Conservation (phyloP, 2,329 filamentous ascomycete species). For the Claviceps pazoutovae region DNA sequence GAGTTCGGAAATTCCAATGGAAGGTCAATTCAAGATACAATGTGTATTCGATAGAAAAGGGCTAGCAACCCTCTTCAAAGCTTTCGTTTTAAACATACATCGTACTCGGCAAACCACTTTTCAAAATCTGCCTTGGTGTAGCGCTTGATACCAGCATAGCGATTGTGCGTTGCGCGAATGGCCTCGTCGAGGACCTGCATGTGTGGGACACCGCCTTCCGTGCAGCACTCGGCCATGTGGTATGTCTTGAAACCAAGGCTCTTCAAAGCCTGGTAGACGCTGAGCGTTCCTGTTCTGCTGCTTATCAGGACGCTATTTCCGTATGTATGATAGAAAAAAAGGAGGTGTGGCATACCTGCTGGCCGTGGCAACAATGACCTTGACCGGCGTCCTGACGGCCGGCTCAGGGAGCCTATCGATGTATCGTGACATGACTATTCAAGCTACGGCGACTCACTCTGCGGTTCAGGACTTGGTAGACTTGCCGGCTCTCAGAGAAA, state of each 20-base stretch:
- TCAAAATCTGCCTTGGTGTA: conserved; percentile 19
- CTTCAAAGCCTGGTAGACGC: conserved; percentile 17
- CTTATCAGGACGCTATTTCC: background rate
- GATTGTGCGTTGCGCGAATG: conserved; percentile 15
- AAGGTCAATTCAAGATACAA: no score
- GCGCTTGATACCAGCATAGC: conserved; percentile 1
- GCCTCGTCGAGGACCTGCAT: conserved; percentile 17
- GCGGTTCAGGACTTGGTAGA: background rate
- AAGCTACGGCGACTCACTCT: background rate
- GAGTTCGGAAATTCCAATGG: no score
- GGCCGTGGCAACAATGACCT: conserved; percentile 23
- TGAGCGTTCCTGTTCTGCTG: conserved; percentile 16
- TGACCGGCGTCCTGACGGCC: conserved; percentile 16
- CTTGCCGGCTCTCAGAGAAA: no score
- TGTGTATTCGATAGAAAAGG: background rate
- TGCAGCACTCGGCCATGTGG: conserved; percentile 20
- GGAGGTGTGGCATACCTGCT: conserved; percentile 14
- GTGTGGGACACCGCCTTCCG: conserved; percentile 8
- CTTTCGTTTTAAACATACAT: conserved; percentile 13
- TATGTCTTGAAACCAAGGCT: conserved; percentile 23
- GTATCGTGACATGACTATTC: conserved; percentile 17
- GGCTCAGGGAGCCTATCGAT: conserved; percentile 22
- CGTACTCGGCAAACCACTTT: conserved; percentile 25
- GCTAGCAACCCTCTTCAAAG: no score
- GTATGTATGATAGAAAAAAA: background rate